Percentiles rank a stretch among this genome's conserved stretches.
Conservation (phyloP, 2,329 filamentous ascomycete genomes). For the Neocucurbitaria cava region DNA sequence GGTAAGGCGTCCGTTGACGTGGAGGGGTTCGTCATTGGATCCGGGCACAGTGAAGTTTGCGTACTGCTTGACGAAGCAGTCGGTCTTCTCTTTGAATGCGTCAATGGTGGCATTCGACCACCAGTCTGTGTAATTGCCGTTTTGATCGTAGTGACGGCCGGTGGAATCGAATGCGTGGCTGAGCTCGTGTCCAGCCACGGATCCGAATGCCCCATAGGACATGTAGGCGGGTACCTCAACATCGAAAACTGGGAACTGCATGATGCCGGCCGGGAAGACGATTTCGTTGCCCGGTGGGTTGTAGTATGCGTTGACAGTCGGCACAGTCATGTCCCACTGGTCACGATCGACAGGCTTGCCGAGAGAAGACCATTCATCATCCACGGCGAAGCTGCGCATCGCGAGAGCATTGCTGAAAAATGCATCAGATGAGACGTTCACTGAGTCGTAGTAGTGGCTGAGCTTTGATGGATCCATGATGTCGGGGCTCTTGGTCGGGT, state of each 20-base stretch:
- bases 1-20: constrained; percentile 69
- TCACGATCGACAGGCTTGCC: constrained; percentile 67
- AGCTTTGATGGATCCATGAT: constrained; percentile 65
- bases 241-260: constrained; percentile 73
- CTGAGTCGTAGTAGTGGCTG: constrained; percentile 62
- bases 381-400: constrained; percentile 57
- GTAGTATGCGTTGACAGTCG: constrained; percentile 70
- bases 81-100: constrained; percentile 64
- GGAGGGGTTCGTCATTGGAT: constrained; percentile 62
- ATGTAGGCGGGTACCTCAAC: constrained; percentile 69
- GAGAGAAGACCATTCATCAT: constrained; percentile 63
- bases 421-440: constrained; percentile 58
- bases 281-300: constrained; percentile 71
- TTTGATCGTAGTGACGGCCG: constrained; percentile 69
- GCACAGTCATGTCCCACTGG: constrained; percentile 66
- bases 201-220: constrained; percentile 72
- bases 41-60: constrained; percentile 65
- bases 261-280: constrained; percentile 71
- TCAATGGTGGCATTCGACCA: constrained; percentile 67
- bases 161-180: constrained; percentile 74
- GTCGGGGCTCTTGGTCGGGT: constrained; percentile 67
- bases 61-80: constrained; percentile 75
- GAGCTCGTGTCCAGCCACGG: constrained; percentile 72
- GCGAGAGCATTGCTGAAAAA: constrained; percentile 67
- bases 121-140: constrained; percentile 71